Conservation (phyloP, 805 yeast genomes). For the Candida quercuum region DNA sequence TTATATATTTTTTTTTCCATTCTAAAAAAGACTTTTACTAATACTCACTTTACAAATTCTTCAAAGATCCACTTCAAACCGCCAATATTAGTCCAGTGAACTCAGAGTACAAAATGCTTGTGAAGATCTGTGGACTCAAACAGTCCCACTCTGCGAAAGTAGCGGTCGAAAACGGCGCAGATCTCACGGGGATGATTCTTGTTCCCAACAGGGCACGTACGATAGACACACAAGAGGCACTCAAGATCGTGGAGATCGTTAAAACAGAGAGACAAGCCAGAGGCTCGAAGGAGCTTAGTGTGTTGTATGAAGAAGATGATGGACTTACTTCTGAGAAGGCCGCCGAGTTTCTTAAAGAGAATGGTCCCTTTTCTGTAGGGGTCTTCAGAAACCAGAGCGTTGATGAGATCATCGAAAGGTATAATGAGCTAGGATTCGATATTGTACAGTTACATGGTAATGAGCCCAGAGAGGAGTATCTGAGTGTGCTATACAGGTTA, state of each 20-base stretch:
- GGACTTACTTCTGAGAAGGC: slow-evolving; percentile 4
- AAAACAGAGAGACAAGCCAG: slow-evolving; percentile 19
- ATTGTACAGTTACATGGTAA: slow-evolving; percentile 87
- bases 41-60: neutral
- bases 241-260: slow-evolving; percentile 36
- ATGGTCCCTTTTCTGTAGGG: slow-evolving; percentile 77
- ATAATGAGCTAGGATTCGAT: slow-evolving; percentile 49
- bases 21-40: neutral
- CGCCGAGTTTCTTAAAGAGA: slow-evolving; percentile 18
- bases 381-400: slow-evolving; percentile 82
- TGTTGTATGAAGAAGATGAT: neutral
- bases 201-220: slow-evolving; percentile 83
- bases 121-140: slow-evolving; percentile 83
- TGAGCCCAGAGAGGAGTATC: slow-evolving; percentile 44
- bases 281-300: neutral
- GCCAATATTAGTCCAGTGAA: neutral
- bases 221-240: slow-evolving; percentile 42
- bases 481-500: slow-evolving; percentile 15
- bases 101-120: slow-evolving; percentile 30
- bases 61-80: neutral
- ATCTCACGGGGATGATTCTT: slow-evolving; percentile 76
- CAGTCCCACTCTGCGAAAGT: slow-evolving; percentile 59
- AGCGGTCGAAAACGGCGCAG: slow-evolving; percentile 71
- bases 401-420: slow-evolving; percentile 46
- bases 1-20: too few species aligned